These are phyloP conservation scores for Gossypium herbaceum DNA, from an alignment of 345 rosid species.

Conservation along the genomic window DNA sequence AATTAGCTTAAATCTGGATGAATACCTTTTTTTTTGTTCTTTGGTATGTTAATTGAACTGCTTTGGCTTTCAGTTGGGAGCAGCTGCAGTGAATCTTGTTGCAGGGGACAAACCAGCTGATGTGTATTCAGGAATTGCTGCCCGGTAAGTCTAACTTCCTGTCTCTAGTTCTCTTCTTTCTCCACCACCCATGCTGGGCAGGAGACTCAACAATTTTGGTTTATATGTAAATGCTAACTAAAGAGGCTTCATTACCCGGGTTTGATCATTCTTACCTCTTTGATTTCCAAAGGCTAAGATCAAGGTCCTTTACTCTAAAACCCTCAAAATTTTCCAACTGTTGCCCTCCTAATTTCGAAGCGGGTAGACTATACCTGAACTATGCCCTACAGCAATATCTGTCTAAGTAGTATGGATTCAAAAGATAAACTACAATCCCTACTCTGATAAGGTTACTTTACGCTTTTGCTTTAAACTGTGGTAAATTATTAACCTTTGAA, in stretches of 20 bases:
- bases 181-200: neutral
- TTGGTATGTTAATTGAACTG: constrained; percentile 19
- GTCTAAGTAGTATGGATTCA: neutral
- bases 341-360: neutral
- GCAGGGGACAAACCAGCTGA: constrained; percentile 91
- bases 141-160: constrained; percentile 45
- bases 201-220: neutral
- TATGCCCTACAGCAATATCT: neutral
- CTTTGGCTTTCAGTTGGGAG: constrained; percentile 70
- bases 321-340: neutral
- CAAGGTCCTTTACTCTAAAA: neutral
- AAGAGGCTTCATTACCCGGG: neutral
- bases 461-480: neutral
- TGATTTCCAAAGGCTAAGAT: neutral
- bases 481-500: neutral
- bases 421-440: neutral
- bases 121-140: constrained; percentile 89
- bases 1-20: neutral
- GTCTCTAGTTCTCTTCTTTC: constrained; percentile 5
- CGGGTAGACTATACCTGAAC: neutral
- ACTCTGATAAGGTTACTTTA: neutral
- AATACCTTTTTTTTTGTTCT: constrained; percentile 2
- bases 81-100: constrained; percentile 94
- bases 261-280: neutral
- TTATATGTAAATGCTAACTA: neutral